Base-by-base conservation (phyloP, 768 basidiomycete genomes). In the Rhizopogon sp. region DNA sequence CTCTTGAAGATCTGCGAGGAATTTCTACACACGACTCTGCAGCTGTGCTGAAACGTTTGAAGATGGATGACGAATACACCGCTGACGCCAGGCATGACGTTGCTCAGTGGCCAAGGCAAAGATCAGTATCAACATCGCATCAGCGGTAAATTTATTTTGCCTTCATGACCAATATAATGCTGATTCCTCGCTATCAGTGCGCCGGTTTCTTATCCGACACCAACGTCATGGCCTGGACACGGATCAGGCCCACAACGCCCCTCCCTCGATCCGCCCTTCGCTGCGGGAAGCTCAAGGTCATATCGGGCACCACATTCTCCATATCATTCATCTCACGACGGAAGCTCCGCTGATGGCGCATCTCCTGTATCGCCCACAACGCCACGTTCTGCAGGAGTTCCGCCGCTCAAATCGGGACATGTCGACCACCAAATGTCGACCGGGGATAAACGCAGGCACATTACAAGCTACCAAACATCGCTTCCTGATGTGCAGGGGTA, bases 1-100 rank as follows among this genome's bases (percentile, higher is more conserved):
- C 84, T 0, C 69, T 90, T 60, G 87, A 88, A 65, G 81, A 82
- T 56, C 65, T 84, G 47, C 75, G 83, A 8, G 81, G 82, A 2
- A 69, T 79, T 20, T 65, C 70, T 61, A 67, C 74, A 57, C 55
- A 75, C 39, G 85, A 88, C 63, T 82, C 86, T 0, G 81, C 83
- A 5, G 81, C 85, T 6, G 87, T 90, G 6, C 68, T 90, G 45
- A 73, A 82, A 52, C 77, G 88, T 28, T 68, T 90, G n/a, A 77
- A 74, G 54, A 75, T 78, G 58, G 81, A 84, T 20, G 84, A 84
- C 50, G 74, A 78, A 39, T 50, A 25, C 10, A 1, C 28, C 3
- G 45, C 45, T 55, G 45, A 69, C 57, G 44, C 55, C 61, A 29
- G 69, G 64, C 39, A 39, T 31, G 61, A 58, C 22, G 64, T 59